Conservation (phyloP, 129 eudicot species). For the Cynara cardunculus region DNA sequence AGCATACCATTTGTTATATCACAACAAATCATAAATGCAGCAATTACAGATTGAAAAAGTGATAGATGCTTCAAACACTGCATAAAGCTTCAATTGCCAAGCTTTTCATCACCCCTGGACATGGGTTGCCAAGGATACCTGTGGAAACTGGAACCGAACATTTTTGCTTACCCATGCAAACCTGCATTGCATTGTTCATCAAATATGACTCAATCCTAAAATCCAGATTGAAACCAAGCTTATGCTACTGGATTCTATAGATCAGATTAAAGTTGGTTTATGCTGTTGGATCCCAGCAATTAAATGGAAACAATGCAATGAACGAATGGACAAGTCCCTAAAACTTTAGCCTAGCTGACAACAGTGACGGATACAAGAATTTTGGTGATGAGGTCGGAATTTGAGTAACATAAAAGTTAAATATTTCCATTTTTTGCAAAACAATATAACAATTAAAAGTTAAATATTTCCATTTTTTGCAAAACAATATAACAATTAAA, state of each 20-base stretch:
- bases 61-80: conserved; percentile 15
- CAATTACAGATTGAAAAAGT: neutral
- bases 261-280: neutral
- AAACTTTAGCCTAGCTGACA: no score
- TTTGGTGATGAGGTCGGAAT: no score
- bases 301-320: neutral
- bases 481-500: no score
- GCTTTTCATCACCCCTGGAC: conserved; percentile 49
- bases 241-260: neutral
- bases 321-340: no score
- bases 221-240: neutral
- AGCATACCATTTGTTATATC: conserved; percentile 9
- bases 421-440: no score
- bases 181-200: conserved; percentile 40
- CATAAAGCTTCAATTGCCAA: conserved; percentile 65
- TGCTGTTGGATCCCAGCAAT: neutral
- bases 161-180: conserved; percentile 52
- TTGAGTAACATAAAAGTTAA: no score
- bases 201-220: neutral
- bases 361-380: no score
- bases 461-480: no score
- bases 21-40: neutral
- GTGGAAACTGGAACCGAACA: conserved; percentile 54
- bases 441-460: no score
- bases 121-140: conserved; percentile 42